Evolutionary conservation across 495 filamentous ascomycete genomes (phyloP).

Genomic region (Tetracladium marchalianum): DNA sequence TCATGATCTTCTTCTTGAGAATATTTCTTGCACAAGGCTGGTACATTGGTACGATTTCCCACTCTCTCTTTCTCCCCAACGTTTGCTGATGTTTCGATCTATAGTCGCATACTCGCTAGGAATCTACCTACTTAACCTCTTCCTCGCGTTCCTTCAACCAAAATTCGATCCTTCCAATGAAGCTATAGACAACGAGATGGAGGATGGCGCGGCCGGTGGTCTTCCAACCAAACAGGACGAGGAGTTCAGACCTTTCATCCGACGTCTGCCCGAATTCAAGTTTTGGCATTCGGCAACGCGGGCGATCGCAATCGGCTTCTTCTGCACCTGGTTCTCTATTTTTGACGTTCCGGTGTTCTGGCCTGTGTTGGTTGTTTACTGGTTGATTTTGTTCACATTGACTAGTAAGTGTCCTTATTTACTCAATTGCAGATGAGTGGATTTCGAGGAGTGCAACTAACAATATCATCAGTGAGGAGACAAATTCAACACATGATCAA

Average conservation of each 20-base stretch:
- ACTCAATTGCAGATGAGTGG: not conserved
- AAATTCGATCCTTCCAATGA: constrained; percentile 98
- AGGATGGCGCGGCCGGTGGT: constrained; percentile 69
- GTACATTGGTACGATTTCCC: constrained; percentile 75
- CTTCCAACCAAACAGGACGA: constrained; percentile 92
- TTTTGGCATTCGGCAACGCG: constrained; percentile 96
- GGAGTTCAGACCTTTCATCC: constrained; percentile 95
- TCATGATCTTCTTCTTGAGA: constrained; percentile 75
- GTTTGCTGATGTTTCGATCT: constrained; percentile 7
- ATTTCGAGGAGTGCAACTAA: constrained; percentile 17
- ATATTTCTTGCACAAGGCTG: constrained; percentile 90
- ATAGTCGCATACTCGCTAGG: constrained; percentile 93
- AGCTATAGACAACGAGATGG: constrained; percentile 81
- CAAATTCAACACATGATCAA: constrained; percentile 99
- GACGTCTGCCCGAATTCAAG: constrained; percentile 96
- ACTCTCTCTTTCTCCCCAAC: not conserved
- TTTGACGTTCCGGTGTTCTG: constrained; percentile 98
- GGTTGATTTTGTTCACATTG: constrained; percentile 88
- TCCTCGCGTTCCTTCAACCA: constrained; percentile 95
- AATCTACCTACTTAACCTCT: constrained; percentile 98
- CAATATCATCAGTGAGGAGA: constrained; percentile 61
- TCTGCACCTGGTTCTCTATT: constrained; percentile 83
- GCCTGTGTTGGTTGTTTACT: constrained; percentile 96
- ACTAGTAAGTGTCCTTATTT: constrained; percentile 61
- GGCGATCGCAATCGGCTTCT: constrained; percentile 73